Percentiles rank a stretch among this genome's conserved stretches.
Evolutionary conservation across 2,329 filamentous ascomycete genomes (phyloP).

Genomic region (Metarhizium rileyi): DNA sequence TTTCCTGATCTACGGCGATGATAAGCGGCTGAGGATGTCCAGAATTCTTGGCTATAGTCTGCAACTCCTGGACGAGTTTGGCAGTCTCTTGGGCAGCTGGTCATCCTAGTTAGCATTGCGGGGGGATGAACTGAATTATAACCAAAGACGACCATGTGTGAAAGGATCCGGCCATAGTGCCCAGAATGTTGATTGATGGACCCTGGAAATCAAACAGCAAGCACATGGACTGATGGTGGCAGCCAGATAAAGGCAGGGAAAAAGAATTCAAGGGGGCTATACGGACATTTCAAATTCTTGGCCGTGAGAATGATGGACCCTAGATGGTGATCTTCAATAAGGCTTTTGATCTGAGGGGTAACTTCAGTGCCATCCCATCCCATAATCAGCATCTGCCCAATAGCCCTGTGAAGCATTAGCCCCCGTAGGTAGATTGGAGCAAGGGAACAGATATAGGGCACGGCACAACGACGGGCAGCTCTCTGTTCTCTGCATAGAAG

Average conservation of each 20-base stretch:
- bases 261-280: neutral
- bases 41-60: conserved; percentile 82
- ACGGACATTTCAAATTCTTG: conserved; percentile 74
- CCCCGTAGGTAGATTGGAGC: neutral
- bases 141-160: too few species aligned
- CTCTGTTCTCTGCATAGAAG: neutral
- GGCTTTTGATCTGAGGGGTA: conserved; percentile 69
- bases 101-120: conserved; percentile 17
- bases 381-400: conserved; percentile 73
- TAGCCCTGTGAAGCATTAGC: conserved; percentile 38
- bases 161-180: too few species aligned
- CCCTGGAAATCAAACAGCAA: too few species aligned
- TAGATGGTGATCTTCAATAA: conserved; percentile 77
- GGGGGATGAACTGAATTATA: too few species aligned
- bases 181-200: too few species aligned
- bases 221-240: too few species aligned
- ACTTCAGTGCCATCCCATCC: conserved; percentile 79
- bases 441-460: neutral
- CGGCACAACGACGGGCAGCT: neutral
- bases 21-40: conserved; percentile 82
- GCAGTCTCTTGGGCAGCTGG: conserved; percentile 86
- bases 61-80: conserved; percentile 77
- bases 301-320: conserved; percentile 79
- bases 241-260: neutral
- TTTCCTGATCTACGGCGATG: conserved; percentile 92